phyloP scores from a whole-genome alignment of 2,329 filamentous ascomycete species.

The Pseudogymnoascus pannorum region DNA sequence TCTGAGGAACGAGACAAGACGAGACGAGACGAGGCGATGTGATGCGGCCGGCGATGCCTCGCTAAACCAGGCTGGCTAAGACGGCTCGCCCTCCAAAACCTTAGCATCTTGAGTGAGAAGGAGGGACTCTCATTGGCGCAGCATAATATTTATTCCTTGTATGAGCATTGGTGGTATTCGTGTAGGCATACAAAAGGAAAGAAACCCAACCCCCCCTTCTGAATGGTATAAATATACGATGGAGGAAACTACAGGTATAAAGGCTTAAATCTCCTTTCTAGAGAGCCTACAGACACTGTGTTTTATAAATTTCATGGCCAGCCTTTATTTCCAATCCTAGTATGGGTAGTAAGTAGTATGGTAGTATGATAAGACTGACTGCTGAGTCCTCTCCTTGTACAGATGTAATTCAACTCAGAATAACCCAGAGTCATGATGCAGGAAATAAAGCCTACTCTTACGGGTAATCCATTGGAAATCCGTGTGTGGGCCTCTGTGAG shows the following conservation, averaged over 20 bases:
- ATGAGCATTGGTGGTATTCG: neutral
- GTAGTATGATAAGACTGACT: neutral
- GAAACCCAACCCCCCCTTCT: too few species aligned
- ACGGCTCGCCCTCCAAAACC: neutral
- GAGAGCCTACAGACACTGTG: neutral
- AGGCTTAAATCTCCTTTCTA: neutral
- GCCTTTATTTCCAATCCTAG: neutral
- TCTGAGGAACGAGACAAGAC: neutral
- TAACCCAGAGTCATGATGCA: neutral
- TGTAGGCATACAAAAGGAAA: neutral
- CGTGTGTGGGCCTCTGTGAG: neutral
- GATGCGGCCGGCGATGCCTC: constrained; percentile 2
- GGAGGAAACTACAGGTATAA: neutral
- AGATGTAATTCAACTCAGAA: neutral
- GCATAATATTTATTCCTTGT: neutral
- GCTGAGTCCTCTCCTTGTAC: too few species aligned
- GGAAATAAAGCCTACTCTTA: neutral
- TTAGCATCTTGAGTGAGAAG: neutral
- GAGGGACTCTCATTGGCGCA: constrained; percentile 1
- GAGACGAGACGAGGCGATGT: neutral
- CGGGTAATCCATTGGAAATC: neutral
- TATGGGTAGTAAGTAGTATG: too few species aligned
- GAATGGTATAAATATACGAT: neutral
- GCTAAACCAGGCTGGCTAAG: constrained; percentile 6
- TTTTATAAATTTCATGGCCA: neutral